Base-by-base conservation (phyloP, 169 alveolate genomes). In the Plasmodium blacklocki region DNA sequence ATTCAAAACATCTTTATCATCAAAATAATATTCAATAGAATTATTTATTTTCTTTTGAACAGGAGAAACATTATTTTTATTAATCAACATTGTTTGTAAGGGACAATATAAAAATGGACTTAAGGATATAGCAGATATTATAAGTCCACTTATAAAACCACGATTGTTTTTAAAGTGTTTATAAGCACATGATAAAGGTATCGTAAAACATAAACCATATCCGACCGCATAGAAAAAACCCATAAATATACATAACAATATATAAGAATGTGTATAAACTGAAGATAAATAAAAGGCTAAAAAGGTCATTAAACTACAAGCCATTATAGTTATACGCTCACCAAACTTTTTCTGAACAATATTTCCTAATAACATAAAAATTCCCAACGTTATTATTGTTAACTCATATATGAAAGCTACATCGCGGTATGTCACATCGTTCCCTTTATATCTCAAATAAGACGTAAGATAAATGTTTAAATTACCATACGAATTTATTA, bases 81-180 rank as follows among this genome's bases (percentile, higher is more conserved):
- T 78, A 23, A 78, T 78, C 7, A 66, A 19, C 14, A 78, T 11
- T 7, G 89, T 78, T 58, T 78, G 89, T 45, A 78, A 45, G 26
- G 89, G 89, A n/a, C 89, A 78, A 26, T 78, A 78, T 18, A 78
- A 50, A 26, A 85, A 85, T 26, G 92, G 92, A 15, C 92, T 68
- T 66, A 85, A 62, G 7, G 92, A 72, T 7, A 73, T 85, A 9
- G 88, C 92, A 3, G 92, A 59, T 64, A 85, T 85, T 29, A 85
- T 85, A 26, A 85, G 68, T 0, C 92, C 92, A 63, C 88, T 73
- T 3, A 85, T 70, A 12, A 85, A 52, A 1, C 92, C 92, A n/a
- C 92, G 43, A 39, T 85, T 85, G 18, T 62, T 73, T 62, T 63
- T 62, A 85, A 73, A 85, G 58, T 85, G 86, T 47, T 70, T 85